Evolutionary conservation across 371 early-diverging fungal genomes (phyloP).

Genomic region (Mucor piriformis): DNA sequence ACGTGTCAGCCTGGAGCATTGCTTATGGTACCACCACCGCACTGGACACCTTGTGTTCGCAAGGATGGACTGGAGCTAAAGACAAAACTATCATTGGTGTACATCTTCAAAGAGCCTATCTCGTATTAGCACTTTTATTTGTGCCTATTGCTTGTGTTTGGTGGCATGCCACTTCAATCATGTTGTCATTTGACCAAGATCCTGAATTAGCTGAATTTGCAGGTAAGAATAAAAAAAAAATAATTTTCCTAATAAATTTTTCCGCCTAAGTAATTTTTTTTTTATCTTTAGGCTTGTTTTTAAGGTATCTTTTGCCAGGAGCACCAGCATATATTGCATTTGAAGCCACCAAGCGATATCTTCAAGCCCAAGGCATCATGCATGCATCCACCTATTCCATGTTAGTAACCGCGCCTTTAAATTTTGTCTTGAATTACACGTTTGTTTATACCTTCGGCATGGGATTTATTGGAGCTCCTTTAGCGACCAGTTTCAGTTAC

Average conservation of each 20-base stretch:
- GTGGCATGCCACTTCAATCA: slow-evolving; percentile 66
- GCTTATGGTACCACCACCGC: slow-evolving; percentile 81
- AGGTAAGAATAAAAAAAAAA: slow-evolving; percentile 26
- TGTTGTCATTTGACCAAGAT: slow-evolving; percentile 52
- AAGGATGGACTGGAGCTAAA: slow-evolving; percentile 76
- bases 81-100: slow-evolving; percentile 78
- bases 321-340: slow-evolving; percentile 76
- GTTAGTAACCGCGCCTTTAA: slow-evolving; percentile 73
- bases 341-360: slow-evolving; percentile 79
- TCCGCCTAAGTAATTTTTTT: no score
- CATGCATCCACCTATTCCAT: slow-evolving; percentile 76
- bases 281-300: slow-evolving; percentile 57
- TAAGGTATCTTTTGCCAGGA: slow-evolving; percentile 69
- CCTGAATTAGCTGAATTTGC: slow-evolving; percentile 42
- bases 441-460: slow-evolving; percentile 73
- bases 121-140: slow-evolving; percentile 66
- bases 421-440: slow-evolving; percentile 71
- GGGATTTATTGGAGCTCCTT: slow-evolving; percentile 86
- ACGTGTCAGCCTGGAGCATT: slow-evolving; percentile 83
- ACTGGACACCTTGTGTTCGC: slow-evolving; percentile 88
- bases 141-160: slow-evolving; percentile 78
- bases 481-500: slow-evolving; percentile 78
- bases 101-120: slow-evolving; percentile 82
- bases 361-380: slow-evolving; percentile 90
- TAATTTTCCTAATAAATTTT: neutral